Base-by-base conservation (phyloP, 768 basidiomycete species). In the Macrolepiota dolichaula region DNA sequence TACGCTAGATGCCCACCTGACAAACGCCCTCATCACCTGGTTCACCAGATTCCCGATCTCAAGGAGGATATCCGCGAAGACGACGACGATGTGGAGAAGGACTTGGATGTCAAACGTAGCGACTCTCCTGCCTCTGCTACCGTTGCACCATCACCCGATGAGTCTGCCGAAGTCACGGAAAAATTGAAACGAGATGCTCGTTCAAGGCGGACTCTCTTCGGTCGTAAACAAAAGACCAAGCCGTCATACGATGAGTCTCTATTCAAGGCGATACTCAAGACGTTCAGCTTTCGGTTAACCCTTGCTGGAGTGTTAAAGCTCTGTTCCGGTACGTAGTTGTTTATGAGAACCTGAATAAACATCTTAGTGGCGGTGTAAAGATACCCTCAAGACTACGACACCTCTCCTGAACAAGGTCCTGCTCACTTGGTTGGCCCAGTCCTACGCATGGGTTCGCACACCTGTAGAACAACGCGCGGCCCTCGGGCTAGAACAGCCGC, bases 341-440 rank as follows among this genome's bases (percentile, higher is more conserved):
- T 35, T 44, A 19, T 32, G n/a, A n/a, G 1, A 42, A 24, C 24
- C 15, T 4, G 10, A 40, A 61, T 49, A 5, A 29, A 36, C 17
- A 11, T 32, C 22, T 50, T n/a, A 57, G 7, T 36, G 68, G 25
- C 17, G 27, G 4, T 22, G 13, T 56, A 29, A 32, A 68, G 81
- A 81, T 62, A 81, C 80, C 0, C 70, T 85, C 40, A 77, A 77
- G 55, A 83, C 83, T 10, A 81, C 80, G 1, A 78, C 83, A 4
- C 84, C 86, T 0, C 77, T 88, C 1, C 69, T 88, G 19, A 84
- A 75, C 66, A 86, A 87, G 65, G 77, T 82, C 19, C 69, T 89
- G 4, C 72, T 89, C n/a, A 78, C 78, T 1, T 89, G 83, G 82
- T 76, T 87, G 6, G 75, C 78, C 0, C 74, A 79, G 1, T 79